Evolutionary conservation across 805 yeast genomes (phyloP).

Genomic region (Metschnikowia similis): DNA sequence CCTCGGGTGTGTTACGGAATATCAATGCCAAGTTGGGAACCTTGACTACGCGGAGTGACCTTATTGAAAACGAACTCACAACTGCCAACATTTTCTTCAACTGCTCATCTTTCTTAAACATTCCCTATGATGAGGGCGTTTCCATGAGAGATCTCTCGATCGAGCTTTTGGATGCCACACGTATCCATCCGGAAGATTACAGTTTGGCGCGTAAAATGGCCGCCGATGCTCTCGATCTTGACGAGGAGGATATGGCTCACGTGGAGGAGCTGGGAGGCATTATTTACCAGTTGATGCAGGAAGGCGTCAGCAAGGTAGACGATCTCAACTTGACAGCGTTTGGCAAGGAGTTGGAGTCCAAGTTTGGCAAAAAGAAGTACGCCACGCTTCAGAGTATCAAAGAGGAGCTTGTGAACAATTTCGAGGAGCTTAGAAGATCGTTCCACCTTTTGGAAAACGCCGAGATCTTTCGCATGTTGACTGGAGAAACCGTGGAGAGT

Average conservation of each 20-base stretch:
- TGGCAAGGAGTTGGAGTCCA: slow-evolving; percentile 78
- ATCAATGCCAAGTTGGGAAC: slow-evolving; percentile 61
- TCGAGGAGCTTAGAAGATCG: slow-evolving; percentile 76
- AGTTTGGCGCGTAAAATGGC: slow-evolving; percentile 96
- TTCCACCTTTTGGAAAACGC: slow-evolving; percentile 60
- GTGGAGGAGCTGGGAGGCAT: slow-evolving; percentile 80
- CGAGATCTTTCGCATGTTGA: slow-evolving; percentile 82
- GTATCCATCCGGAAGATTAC: slow-evolving; percentile 98
- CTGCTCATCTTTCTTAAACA: slow-evolving; percentile 83
- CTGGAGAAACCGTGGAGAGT: slow-evolving; percentile 76
- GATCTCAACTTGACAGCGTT: slow-evolving; percentile 87
- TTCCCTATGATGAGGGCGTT: slow-evolving; percentile 63
- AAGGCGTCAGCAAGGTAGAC: slow-evolving; percentile 71
- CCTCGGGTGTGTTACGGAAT: slow-evolving; percentile 78
- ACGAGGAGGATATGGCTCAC: slow-evolving; percentile 86
- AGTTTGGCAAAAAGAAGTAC: slow-evolving; percentile 68
- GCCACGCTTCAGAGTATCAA: slow-evolving; percentile 80
- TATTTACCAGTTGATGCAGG: slow-evolving; percentile 65
- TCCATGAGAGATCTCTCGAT: slow-evolving; percentile 54
- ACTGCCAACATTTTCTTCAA: slow-evolving; percentile 83
- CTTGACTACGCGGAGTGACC: slow-evolving; percentile 66
- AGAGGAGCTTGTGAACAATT: slow-evolving; percentile 83
- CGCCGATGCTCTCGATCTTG: slow-evolving; percentile 93
- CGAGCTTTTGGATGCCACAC: slow-evolving; percentile 86
- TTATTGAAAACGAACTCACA: slow-evolving; percentile 74